Percentiles rank a stretch among this genome's conserved stretches.
Evolutionary conservation across 345 rosid species (phyloP).

Genomic region (Brassica incana): DNA sequence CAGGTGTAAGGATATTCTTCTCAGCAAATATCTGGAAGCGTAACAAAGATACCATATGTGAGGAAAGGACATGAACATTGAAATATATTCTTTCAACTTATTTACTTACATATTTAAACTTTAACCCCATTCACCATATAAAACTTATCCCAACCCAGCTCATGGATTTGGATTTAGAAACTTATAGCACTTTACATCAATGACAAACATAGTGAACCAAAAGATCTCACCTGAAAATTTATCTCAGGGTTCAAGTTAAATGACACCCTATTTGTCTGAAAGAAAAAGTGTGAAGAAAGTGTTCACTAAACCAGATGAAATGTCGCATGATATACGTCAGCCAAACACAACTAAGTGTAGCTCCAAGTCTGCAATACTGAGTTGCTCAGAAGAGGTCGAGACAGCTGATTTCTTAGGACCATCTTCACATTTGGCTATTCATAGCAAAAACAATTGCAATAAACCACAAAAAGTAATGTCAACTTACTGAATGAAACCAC

Average conservation of each 20-base stretch:
- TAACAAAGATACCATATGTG: neutral
- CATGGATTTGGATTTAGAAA: conserved; percentile 9
- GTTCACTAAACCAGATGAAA: conserved; percentile 6
- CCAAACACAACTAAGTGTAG: conserved; percentile 47
- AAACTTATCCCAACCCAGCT: neutral
- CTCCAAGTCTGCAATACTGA: conserved; percentile 64
- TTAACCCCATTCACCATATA: neutral
- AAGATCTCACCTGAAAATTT: conserved; percentile 64
- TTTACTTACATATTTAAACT: neutral
- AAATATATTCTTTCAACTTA: no score
- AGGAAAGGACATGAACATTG: neutral
- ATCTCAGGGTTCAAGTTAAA: conserved; percentile 39
- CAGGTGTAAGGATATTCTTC: no score
- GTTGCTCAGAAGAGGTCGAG: conserved; percentile 59
- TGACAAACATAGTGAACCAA: conserved; percentile 15
- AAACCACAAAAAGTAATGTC: neutral
- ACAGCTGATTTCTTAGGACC: conserved; percentile 51
- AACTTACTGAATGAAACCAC: neutral
- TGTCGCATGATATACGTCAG: neutral
- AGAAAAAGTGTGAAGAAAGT: conserved; percentile 5
- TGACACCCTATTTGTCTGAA: conserved; percentile 88
- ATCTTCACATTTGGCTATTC: conserved; percentile 64
- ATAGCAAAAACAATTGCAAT: conserved; percentile 10
- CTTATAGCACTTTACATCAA: conserved; percentile 4
- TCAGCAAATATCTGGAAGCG: no score